Evolutionary conservation across 108 stramenopile species (phyloP), one percentile per base, ranked within the genome.

Genomic region (Mediolabrus comicus): DNA sequence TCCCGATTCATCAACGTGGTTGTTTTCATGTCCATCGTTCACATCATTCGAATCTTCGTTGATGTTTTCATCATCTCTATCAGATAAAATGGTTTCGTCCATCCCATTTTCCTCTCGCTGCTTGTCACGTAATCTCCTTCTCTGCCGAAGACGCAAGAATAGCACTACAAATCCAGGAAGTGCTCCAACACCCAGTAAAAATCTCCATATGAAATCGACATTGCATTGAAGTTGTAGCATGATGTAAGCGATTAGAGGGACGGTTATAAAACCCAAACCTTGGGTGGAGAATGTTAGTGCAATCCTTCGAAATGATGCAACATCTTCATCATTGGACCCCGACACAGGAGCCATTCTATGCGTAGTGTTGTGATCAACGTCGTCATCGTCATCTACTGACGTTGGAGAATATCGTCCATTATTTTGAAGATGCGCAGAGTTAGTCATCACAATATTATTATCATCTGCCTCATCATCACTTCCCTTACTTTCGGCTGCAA

Each of bases 221-320:
- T 60, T 16, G 63, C 53, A 24, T 39, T 52, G 58, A 56, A 76
- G 39, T 27, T 46, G 46, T 3, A 82, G 46, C 65, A 87, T 34
- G 9, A 70, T 53, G 19, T 64, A 70, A 0, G 84, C 64, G 9
- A 79, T 25, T 10, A 87, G 17, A 5, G 87, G 87, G 0, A 83
- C 83, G 3, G 71, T 65, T 4, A 87, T 34, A 53, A 82, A 87
- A 10, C 84, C 87, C 0, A 87, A 38, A 5, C 87, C 87, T 67
- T 87, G 87, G 53, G 81, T 85, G 19, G 80, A 81, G 46, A 87
- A 87, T n/a, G 84, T 83, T 22, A 85, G 63, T 3, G 83, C 87
- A 2, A 87, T 65, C 22, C 77, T 41, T 58, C 67, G 77, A 31
- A 72, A 72, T 17, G 77, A 79, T 30, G 14, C 12, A 28, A 65